phyloP scores from a whole-genome alignment of 768 basidiomycete species.

The Stropharia rugosoannulata region DNA sequence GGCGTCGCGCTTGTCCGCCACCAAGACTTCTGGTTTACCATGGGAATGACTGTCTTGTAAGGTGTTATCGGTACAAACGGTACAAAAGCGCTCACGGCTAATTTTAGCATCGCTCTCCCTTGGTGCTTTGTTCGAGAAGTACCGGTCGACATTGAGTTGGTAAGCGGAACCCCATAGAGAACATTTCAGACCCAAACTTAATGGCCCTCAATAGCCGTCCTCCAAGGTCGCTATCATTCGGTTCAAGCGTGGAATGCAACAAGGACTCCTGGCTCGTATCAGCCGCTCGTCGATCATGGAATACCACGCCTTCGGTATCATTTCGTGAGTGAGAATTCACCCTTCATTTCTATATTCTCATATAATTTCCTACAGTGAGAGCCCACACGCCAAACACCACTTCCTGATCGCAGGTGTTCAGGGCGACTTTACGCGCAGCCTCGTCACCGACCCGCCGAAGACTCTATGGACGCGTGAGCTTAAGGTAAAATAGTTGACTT shows the following conservation, averaged over 20 bases:
- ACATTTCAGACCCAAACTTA: constrained; percentile 11
- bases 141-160: constrained; percentile 71
- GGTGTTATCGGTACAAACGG: constrained; percentile 20
- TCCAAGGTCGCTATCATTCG: constrained; percentile 77
- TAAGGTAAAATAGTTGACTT: constrained; percentile 46
- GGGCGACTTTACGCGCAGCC: constrained; percentile 74
- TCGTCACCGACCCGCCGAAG: constrained; percentile 68
- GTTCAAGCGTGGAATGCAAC: constrained; percentile 83
- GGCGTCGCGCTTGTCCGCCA: constrained; percentile 56
- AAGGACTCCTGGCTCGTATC: constrained; percentile 73
- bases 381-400: constrained; percentile 70
- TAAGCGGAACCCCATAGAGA: constrained; percentile 32
- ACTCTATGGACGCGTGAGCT: constrained; percentile 78
- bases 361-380: constrained; percentile 47
- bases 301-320: constrained; percentile 80
- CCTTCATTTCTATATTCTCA: constrained; percentile 4
- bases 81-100: constrained; percentile 12
- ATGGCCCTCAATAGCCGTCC: constrained; percentile 52
- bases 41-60: constrained; percentile 74
- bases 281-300: constrained; percentile 75
- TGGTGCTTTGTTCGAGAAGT: constrained; percentile 79
- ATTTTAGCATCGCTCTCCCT: constrained; percentile 61
- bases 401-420: constrained; percentile 83
- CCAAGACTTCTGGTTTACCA: constrained; percentile 77
- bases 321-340: constrained; percentile 49